Conservation (phyloP, 2,329 filamentous ascomycete genomes). For the Nemania abortiva region DNA sequence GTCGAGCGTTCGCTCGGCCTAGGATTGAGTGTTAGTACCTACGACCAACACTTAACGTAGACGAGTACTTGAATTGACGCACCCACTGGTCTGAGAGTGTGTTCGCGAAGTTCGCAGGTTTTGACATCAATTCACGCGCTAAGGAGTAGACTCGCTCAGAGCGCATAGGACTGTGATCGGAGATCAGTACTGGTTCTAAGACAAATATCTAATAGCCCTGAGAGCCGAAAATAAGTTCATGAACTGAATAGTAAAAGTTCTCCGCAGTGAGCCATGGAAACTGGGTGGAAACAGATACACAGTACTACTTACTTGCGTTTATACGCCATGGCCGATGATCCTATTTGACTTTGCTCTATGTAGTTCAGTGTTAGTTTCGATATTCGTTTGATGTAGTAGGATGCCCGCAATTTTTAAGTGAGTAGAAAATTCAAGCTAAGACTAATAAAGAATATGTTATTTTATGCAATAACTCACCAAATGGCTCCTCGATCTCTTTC, state of each 20-base stretch:
- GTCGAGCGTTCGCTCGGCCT: constrained; percentile 71
- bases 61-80: too few relatives aligned
- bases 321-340: constrained; percentile 68
- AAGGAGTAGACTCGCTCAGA: constrained; percentile 53
- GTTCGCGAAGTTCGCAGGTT: constrained; percentile 64
- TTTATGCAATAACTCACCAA: constrained; percentile 47
- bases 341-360: constrained; percentile 72
- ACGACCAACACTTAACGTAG: too few relatives aligned
- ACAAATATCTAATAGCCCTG: too few relatives aligned
- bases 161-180: constrained; percentile 44
- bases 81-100: constrained; percentile 81
- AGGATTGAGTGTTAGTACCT: too few relatives aligned
- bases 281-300: too few relatives aligned
- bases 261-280: too few relatives aligned
- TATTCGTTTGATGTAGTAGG: too few relatives aligned
- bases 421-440: constrained; percentile 65
- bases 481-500: constrained; percentile 87
- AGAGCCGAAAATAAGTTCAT: too few relatives aligned
- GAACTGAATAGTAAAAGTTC: too few relatives aligned
- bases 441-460: background rate
- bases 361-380: too few relatives aligned
- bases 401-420: too few relatives aligned
- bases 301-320: constrained; percentile 38
- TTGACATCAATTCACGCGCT: constrained; percentile 50
- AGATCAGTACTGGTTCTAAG: too few relatives aligned